Percentiles rank a stretch among this genome's conserved stretches.
Evolutionary conservation across 225 moss, liverwort and hornwort genomes (phyloP).

Genomic region (Pseudoscleropodium purum): DNA sequence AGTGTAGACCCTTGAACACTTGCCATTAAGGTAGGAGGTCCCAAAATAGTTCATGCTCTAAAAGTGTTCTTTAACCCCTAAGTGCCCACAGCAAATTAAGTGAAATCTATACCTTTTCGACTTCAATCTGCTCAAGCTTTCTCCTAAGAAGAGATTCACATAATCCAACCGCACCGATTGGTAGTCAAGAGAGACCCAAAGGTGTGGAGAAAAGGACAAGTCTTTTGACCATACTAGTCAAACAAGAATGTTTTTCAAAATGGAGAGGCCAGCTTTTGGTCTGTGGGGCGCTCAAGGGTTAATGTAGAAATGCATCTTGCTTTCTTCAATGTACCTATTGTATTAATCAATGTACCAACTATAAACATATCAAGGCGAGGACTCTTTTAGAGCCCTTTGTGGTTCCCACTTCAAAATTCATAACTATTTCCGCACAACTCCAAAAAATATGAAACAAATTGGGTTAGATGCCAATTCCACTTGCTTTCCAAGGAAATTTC

Average conservation of each 20-base stretch:
- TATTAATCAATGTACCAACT: too few relatives aligned
- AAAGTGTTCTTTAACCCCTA: neutral
- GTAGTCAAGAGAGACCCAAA: too few relatives aligned
- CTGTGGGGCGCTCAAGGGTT: too few relatives aligned
- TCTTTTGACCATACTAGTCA: too few relatives aligned
- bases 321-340: neutral
- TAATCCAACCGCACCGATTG: too few relatives aligned
- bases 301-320: neutral
- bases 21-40: neutral
- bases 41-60: accelerated
- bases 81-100: too few relatives aligned
- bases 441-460: neutral
- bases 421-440: neutral
- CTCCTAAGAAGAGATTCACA: too few relatives aligned
- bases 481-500: neutral
- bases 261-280: too few relatives aligned
- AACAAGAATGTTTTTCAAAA: too few relatives aligned
- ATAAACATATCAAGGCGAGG: accelerated
- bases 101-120: too few relatives aligned
- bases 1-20: accelerated
- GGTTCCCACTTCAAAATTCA: neutral
- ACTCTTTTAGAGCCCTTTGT: neutral
- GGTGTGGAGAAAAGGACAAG: too few relatives aligned
- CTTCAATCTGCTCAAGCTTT: too few relatives aligned
- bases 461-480: neutral